phyloP scores from a whole-genome alignment of 495 filamentous ascomycete species.

The Trichoderma orchidacearum region DNA sequence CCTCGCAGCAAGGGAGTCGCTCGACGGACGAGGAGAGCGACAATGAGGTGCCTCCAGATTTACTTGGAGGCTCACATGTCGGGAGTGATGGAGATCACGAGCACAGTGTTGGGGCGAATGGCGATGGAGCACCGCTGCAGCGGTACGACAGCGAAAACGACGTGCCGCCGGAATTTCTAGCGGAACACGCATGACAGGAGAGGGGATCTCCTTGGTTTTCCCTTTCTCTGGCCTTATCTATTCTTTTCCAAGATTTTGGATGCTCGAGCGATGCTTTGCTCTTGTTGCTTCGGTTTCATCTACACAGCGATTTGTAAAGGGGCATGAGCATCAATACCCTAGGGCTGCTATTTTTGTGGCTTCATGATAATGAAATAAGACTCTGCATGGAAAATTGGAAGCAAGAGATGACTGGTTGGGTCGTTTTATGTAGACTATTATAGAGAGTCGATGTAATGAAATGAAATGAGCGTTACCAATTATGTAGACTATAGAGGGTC shows the following conservation, averaged over 20 bases:
- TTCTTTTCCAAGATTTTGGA: not conserved
- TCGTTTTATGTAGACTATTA: too few species aligned
- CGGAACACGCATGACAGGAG: slow-evolving; percentile 10
- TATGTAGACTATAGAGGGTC: too few species aligned
- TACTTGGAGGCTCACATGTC: slow-evolving; percentile 13
- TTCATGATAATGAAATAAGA: too few species aligned
- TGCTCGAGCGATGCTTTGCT: not conserved
- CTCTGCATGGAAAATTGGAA: too few species aligned
- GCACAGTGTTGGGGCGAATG: slow-evolving; percentile 25
- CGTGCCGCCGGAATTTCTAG: slow-evolving; percentile 25
- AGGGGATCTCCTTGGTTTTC: not conserved
- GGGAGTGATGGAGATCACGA: slow-evolving; percentile 25
- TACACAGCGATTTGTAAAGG: too few species aligned
- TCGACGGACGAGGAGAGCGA: slow-evolving; percentile 8
- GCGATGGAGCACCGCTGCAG: slow-evolving; percentile 6
- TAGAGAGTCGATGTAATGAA: too few species aligned
- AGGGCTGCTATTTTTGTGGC: too few species aligned
- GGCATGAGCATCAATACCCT: too few species aligned
- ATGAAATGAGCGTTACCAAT: too few species aligned
- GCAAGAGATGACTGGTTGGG: too few species aligned
- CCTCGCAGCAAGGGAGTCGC: not conserved
- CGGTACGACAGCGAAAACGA: slow-evolving; percentile 22
- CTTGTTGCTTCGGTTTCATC: not conserved
- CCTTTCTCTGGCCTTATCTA: not conserved
- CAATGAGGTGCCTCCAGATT: slow-evolving; percentile 4